These are phyloP conservation scores for Colletotrichum camelliae DNA, from an alignment of 2,329 filamentous ascomycete species.

Conservation along the genomic window DNA sequence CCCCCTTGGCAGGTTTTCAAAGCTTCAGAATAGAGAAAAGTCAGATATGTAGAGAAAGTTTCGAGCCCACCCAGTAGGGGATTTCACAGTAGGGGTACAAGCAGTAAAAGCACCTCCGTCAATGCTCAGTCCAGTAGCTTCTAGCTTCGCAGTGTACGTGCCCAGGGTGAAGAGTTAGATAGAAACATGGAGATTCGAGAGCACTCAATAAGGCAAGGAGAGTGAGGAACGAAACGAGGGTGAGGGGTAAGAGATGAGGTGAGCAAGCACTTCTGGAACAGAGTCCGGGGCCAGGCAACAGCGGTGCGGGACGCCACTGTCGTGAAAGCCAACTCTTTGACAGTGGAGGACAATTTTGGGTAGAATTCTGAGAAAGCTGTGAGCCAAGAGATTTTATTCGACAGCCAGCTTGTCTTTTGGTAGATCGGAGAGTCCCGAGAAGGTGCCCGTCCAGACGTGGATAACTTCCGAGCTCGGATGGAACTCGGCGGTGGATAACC, in stretches of 20 bases:
- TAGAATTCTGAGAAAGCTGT: neutral
- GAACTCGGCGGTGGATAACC: neutral
- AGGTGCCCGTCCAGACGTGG: neutral
- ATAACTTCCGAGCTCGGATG: neutral
- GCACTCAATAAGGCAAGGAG: neutral
- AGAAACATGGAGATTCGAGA: neutral
- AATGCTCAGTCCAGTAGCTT: too few species aligned
- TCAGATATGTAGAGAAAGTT: neutral
- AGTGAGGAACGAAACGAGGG: neutral
- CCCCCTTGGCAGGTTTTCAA: neutral
- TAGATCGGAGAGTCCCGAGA: neutral
- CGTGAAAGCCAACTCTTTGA: neutral
- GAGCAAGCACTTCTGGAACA: neutral
- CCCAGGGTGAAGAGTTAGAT: too few species aligned
- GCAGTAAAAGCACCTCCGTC: too few species aligned
- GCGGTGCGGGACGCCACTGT: neutral
- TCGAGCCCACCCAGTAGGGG: too few species aligned
- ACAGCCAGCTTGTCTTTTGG: neutral
- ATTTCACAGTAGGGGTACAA: too few species aligned
- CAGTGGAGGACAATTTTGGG: neutral
- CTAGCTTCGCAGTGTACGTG: too few species aligned
- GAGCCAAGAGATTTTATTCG: neutral
- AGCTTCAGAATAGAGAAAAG: neutral
- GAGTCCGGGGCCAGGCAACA: neutral
- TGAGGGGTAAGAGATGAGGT: neutral